These are phyloP conservation scores for Neocatenulostroma microsporum DNA, from an alignment of 2,329 filamentous ascomycete genomes.

Conservation along the genomic window DNA sequence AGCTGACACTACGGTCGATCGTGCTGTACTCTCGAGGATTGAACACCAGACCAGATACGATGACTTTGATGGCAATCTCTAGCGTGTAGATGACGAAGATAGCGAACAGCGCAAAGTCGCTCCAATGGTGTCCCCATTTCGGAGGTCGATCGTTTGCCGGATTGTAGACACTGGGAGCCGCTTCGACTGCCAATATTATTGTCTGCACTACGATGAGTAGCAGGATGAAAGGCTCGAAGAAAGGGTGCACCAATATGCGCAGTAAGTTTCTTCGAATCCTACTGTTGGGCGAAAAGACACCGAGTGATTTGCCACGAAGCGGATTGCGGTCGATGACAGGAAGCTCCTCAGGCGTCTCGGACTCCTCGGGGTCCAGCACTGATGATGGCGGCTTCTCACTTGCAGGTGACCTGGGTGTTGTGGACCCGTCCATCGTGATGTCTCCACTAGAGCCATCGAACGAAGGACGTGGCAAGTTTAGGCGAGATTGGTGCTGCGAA, in stretches of 20 bases:
- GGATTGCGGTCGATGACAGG: constrained; percentile 54
- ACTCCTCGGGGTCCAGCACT: constrained; percentile 19
- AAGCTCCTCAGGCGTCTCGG: constrained; percentile 16
- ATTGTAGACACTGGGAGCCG: constrained; percentile 55
- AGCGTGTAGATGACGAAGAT: constrained; percentile 87
- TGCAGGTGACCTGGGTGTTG: constrained; percentile 18
- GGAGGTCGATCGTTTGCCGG: constrained; percentile 47
- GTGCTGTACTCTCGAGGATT: constrained; percentile 91
- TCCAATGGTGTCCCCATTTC: constrained; percentile 58
- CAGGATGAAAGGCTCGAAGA: constrained; percentile 79
- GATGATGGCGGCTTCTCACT: constrained; percentile 27
- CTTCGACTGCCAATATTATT: constrained; percentile 77
- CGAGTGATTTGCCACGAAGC: constrained; percentile 75
- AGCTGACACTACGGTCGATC: constrained; percentile 67
- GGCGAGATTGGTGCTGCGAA: too few relatives aligned
- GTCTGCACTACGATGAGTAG: constrained; percentile 82
- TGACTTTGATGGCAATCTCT: constrained; percentile 71
- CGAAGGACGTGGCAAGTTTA: too few relatives aligned
- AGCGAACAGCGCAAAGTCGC: constrained; percentile 72
- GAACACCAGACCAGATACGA: constrained; percentile 87
- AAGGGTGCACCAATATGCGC: constrained; percentile 75
- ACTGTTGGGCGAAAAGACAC: constrained; percentile 74
- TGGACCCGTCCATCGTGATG: constrained; percentile 16
- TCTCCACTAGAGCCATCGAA: constrained; percentile 1
- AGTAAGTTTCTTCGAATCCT: constrained; percentile 66